Evolutionary conservation across 345 rosid genomes (phyloP).

Genomic region (Firmiana major): DNA sequence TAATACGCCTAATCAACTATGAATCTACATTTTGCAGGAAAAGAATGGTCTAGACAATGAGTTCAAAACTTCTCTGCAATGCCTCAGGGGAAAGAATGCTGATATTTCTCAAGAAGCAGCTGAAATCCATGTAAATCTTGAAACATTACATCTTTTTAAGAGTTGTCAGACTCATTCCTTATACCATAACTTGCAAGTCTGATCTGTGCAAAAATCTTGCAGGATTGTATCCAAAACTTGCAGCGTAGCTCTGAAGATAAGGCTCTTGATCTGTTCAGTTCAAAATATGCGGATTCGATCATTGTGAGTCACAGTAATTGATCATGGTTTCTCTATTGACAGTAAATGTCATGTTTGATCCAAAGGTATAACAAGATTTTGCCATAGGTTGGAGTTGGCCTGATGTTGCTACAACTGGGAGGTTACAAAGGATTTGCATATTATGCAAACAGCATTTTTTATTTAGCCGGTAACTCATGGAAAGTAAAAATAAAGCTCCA

Average conservation of each 20-base stretch:
- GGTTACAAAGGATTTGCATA: background rate
- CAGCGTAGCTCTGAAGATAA: background rate
- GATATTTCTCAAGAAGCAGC: constrained; percentile 9
- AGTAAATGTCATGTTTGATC: background rate
- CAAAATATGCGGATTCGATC: background rate
- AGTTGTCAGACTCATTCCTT: background rate
- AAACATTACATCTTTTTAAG: background rate
- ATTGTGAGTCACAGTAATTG: background rate
- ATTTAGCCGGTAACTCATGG: background rate
- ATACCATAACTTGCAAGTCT: background rate
- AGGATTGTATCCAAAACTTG: background rate
- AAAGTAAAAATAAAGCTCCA: background rate
- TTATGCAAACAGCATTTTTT: constrained; percentile 9
- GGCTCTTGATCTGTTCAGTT: background rate
- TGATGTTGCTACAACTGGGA: constrained; percentile 1
- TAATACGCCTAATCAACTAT: background rate
- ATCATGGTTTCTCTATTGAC: background rate
- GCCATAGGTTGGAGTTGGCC: constrained; percentile 10
- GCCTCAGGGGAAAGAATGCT: constrained; percentile 11
- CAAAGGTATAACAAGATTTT: background rate
- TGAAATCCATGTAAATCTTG: constrained; percentile 10
- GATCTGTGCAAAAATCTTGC: background rate
- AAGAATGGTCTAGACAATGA: constrained; percentile 15
- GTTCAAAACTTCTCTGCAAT: background rate
- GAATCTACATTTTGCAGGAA: constrained; percentile 26